phyloP scores from a whole-genome alignment of 306 rosid genomes.

The Adenanthera pavonina region DNA sequence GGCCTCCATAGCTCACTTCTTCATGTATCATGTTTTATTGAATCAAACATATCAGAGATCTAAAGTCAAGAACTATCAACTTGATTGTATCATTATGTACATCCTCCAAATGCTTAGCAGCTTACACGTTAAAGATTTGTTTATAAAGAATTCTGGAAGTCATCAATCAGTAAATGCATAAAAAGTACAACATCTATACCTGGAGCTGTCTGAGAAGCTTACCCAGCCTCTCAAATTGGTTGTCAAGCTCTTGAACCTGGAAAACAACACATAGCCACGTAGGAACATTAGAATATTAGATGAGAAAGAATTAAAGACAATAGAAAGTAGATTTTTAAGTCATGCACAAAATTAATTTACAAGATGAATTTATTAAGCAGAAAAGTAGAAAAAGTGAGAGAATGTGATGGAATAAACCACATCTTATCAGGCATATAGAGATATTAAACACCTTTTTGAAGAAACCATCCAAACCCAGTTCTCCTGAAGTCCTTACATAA shows the following conservation, averaged over 20 bases:
- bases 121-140: not conserved
- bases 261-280: constrained; percentile 1
- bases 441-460: constrained; percentile 69
- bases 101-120: not conserved
- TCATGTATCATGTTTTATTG: constrained; percentile 23
- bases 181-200: constrained; percentile 51
- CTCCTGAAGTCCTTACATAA: constrained; percentile 66
- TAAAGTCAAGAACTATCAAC: constrained; percentile 3
- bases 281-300: constrained; percentile 5
- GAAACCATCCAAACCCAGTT: constrained; percentile 71
- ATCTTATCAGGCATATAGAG: constrained; percentile 11
- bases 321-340: constrained; percentile 10
- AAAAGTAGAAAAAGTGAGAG: not conserved
- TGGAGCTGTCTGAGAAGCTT: constrained; percentile 77
- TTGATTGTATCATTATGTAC: constrained; percentile 4
- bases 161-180: constrained; percentile 18
- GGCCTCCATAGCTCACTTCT: not conserved
- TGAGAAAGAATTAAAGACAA: not conserved
- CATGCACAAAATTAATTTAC: not conserved
- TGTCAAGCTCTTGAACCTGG: constrained; percentile 87
- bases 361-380: constrained; percentile 17
- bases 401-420: constrained; percentile 13
- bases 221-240: constrained; percentile 76
- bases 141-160: constrained; percentile 5
- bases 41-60: not conserved